Percentiles rank a stretch among this genome's conserved stretches.
Evolutionary conservation across 306 rosid species (phyloP).

Genomic region (Hippophae tibetana): DNA sequence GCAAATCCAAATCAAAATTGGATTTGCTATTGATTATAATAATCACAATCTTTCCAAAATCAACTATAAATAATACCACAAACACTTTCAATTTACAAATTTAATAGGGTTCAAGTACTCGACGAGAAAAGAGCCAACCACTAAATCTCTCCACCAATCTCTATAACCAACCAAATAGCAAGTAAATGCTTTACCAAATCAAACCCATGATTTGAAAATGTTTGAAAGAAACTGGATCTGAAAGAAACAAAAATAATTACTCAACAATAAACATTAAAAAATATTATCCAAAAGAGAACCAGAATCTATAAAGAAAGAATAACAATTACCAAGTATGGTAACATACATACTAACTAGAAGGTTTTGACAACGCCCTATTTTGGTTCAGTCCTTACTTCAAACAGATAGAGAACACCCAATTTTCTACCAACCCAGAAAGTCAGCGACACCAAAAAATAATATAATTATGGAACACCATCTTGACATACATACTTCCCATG

Average conservation of each 20-base stretch:
- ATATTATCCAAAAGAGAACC: slow-evolving; percentile 21
- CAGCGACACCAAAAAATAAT: not conserved
- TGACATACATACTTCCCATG: not conserved
- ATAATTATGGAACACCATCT: not conserved
- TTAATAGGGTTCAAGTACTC: too few species aligned
- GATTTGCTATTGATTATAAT: too few species aligned
- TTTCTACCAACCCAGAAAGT: slow-evolving; percentile 18
- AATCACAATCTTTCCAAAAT: too few species aligned
- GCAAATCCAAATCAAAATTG: slow-evolving; percentile 14
- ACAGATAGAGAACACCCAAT: slow-evolving; percentile 22
- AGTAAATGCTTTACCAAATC: too few species aligned
- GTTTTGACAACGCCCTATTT: slow-evolving; percentile 9
- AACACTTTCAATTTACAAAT: too few species aligned
- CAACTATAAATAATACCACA: too few species aligned
- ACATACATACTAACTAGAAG: not conserved
- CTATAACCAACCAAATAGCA: too few species aligned
- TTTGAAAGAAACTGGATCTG: slow-evolving; percentile 14
- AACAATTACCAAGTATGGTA: not conserved
- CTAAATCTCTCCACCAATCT: not conserved
- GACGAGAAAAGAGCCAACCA: too few species aligned
- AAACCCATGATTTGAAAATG: too few species aligned
- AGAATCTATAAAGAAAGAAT: slow-evolving; percentile 11
- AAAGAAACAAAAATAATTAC: slow-evolving; percentile 11
- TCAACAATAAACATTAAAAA: slow-evolving; percentile 16
- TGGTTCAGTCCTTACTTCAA: not conserved